Conservation (phyloP, 257 asterid genomes). For the Datura wrightii region DNA sequence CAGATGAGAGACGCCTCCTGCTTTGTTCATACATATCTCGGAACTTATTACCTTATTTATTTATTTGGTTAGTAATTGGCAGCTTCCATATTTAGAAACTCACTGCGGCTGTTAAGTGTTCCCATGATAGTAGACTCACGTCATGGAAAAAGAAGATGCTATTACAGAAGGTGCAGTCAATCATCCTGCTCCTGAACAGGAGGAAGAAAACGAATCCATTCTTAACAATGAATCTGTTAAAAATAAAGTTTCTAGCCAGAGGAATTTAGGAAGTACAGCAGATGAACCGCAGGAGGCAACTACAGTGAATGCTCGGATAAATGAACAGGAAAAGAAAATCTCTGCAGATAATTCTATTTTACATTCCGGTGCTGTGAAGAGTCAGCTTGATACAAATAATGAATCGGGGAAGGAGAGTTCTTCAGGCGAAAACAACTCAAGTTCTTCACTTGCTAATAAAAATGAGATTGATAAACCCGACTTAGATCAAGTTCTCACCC, state of each 20-base stretch:
- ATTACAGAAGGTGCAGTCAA: slow-evolving; percentile 31
- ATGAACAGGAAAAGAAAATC: slow-evolving; percentile 36
- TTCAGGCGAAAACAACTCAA: slow-evolving; percentile 38
- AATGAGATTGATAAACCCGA: slow-evolving; percentile 38
- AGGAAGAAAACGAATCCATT: slow-evolving; percentile 30
- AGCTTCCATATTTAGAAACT: background rate
- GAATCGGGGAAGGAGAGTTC: slow-evolving; percentile 36
- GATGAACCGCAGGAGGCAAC: slow-evolving; percentile 39
- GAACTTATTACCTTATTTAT: background rate
- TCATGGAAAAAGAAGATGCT: slow-evolving; percentile 47
- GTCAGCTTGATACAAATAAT: slow-evolving; percentile 32
- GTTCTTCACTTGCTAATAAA: slow-evolving; percentile 36
- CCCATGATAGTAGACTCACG: slow-evolving; percentile 27
- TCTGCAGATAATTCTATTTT: slow-evolving; percentile 32
- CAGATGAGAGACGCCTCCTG: background rate
- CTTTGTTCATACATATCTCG: background rate
- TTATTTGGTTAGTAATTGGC: slow-evolving; percentile 28
- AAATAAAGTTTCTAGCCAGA: background rate
- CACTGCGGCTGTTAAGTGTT: background rate
- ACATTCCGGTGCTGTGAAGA: slow-evolving; percentile 24
- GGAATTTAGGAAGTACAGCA: slow-evolving; percentile 31
- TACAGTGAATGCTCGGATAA: slow-evolving; percentile 31
- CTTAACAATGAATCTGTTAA: slow-evolving; percentile 30
- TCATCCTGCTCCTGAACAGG: slow-evolving; percentile 34
- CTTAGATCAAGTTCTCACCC: slow-evolving; percentile 35